These are phyloP conservation scores for Kwoniella sp. DNA, from an alignment of 768 basidiomycete genomes.

Conservation along the genomic window DNA sequence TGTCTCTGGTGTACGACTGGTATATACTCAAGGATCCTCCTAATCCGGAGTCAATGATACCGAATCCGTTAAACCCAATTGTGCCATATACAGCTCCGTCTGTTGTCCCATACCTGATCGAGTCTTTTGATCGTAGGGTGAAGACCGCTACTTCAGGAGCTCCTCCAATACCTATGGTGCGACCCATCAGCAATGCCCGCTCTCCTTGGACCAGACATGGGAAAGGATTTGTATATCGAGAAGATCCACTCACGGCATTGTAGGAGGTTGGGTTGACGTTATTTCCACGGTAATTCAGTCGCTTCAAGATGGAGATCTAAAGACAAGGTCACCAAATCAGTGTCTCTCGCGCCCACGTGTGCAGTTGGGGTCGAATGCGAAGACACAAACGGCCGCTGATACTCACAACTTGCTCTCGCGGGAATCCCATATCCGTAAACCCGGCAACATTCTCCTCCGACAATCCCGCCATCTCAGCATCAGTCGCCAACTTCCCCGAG, in stretches of 20 bases:
- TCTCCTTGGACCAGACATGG: neutral
- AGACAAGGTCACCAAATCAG: neutral
- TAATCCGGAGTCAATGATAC: too few relatives aligned
- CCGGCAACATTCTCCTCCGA: slow-evolving; percentile 79
- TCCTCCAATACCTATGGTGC: slow-evolving; percentile 21
- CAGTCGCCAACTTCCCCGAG: slow-evolving; percentile 33
- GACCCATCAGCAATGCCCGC: neutral
- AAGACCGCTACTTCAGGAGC: slow-evolving; percentile 14
- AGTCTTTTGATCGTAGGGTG: neutral
- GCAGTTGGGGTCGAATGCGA: neutral
- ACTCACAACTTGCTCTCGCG: slow-evolving; percentile 80
- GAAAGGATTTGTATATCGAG: neutral
- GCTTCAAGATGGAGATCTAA: slow-evolving; percentile 45
- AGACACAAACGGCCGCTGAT: neutral
- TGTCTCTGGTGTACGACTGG: too few relatives aligned
- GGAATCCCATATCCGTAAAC: slow-evolving; percentile 81
- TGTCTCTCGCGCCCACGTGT: neutral
- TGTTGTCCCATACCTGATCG: neutral
- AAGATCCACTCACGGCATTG: slow-evolving; percentile 13
- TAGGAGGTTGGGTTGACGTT: slow-evolving; percentile 33
- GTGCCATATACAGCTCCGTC: too few relatives aligned
- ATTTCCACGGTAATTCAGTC: slow-evolving; percentile 50
- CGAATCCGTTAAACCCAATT: too few relatives aligned
- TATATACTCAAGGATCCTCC: too few relatives aligned
- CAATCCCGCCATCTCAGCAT: slow-evolving; percentile 74